These are phyloP conservation scores for Candida incommunis DNA, from an alignment of 805 yeast genomes.

Conservation along the genomic window DNA sequence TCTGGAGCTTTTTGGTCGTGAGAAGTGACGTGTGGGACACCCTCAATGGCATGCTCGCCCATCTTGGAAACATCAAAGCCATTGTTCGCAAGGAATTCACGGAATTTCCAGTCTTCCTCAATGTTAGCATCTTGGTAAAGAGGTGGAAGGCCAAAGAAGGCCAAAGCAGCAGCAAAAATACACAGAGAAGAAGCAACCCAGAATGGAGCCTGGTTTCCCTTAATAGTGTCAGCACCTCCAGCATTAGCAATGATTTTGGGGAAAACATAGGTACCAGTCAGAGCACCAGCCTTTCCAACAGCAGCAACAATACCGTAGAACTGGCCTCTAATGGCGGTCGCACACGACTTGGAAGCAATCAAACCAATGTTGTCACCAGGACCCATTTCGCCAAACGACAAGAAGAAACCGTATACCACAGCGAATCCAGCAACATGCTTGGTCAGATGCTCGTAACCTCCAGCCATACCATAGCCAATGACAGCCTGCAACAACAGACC, in stretches of 20 bases:
- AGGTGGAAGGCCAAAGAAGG: slow-evolving; percentile 60
- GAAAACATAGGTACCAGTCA: slow-evolving; percentile 79
- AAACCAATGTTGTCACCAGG: slow-evolving; percentile 89
- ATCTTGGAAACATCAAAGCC: slow-evolving; percentile 59
- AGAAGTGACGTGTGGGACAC: not conserved
- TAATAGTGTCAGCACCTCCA: slow-evolving; percentile 31
- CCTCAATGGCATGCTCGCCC: slow-evolving; percentile 19
- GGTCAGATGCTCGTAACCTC: slow-evolving; percentile 39
- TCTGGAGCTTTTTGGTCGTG: no score
- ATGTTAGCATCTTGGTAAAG: slow-evolving; percentile 74
- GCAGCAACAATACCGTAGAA: slow-evolving; percentile 90
- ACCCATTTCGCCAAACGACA: slow-evolving; percentile 83
- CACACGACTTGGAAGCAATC: slow-evolving; percentile 71
- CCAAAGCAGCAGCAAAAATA: slow-evolving; percentile 52
- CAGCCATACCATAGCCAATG: slow-evolving; percentile 77
- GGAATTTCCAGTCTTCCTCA: slow-evolving; percentile 60
- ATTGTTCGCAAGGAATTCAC: slow-evolving; percentile 46
- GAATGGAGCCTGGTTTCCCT: slow-evolving; percentile 64
- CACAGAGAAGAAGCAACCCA: slow-evolving; percentile 72
- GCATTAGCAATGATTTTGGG: slow-evolving; percentile 58
- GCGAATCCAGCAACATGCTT: slow-evolving; percentile 62
- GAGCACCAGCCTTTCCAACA: slow-evolving; percentile 83
- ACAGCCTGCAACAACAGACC: slow-evolving; percentile 67
- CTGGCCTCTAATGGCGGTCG: slow-evolving; percentile 82
- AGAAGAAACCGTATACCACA: slow-evolving; percentile 78